phyloP scores from a whole-genome alignment of 495 filamentous ascomycete genomes.

The Tuber microsphaerosporum region DNA sequence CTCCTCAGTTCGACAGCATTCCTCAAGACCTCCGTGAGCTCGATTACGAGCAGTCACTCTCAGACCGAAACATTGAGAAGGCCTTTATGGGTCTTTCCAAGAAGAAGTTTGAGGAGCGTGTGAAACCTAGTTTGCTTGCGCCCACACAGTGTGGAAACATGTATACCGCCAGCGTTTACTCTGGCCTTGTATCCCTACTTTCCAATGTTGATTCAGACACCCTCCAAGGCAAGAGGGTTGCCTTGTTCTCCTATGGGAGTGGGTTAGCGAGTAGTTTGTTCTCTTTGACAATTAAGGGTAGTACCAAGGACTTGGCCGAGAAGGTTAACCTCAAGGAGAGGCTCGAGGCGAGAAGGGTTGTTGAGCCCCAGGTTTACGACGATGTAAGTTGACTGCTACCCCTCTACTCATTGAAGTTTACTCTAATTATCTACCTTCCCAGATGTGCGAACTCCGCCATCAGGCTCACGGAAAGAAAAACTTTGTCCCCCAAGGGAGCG shows the following conservation, averaged over 20 bases:
- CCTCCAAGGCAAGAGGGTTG: slow-evolving; percentile 78
- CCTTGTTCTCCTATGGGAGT: slow-evolving; percentile 89
- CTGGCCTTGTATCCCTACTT: slow-evolving; percentile 70
- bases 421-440: slow-evolving; percentile 31
- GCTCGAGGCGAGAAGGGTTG: slow-evolving; percentile 60
- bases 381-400: slow-evolving; percentile 51
- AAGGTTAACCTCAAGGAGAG: slow-evolving; percentile 72
- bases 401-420: not conserved
- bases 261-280: slow-evolving; percentile 86
- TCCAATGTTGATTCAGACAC: slow-evolving; percentile 61
- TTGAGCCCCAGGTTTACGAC: slow-evolving; percentile 81
- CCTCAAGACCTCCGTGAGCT: slow-evolving; percentile 77
- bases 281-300: slow-evolving; percentile 74
- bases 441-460: slow-evolving; percentile 92
- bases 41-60: slow-evolving; percentile 75
- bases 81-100: slow-evolving; percentile 90
- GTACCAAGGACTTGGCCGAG: slow-evolving; percentile 66
- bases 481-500: slow-evolving; percentile 69
- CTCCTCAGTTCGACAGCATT: slow-evolving; percentile 75
- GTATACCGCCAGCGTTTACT: slow-evolving; percentile 95
- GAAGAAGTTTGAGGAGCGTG: slow-evolving; percentile 87
- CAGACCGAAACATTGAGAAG: slow-evolving; percentile 94
- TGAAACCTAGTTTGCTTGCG: slow-evolving; percentile 74
- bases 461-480: slow-evolving; percentile 88
- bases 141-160: slow-evolving; percentile 97